Percentiles rank a stretch among this genome's conserved stretches.
Evolutionary conservation across 2,329 filamentous ascomycete genomes (phyloP).

Genomic region (Calonectria honghensis): DNA sequence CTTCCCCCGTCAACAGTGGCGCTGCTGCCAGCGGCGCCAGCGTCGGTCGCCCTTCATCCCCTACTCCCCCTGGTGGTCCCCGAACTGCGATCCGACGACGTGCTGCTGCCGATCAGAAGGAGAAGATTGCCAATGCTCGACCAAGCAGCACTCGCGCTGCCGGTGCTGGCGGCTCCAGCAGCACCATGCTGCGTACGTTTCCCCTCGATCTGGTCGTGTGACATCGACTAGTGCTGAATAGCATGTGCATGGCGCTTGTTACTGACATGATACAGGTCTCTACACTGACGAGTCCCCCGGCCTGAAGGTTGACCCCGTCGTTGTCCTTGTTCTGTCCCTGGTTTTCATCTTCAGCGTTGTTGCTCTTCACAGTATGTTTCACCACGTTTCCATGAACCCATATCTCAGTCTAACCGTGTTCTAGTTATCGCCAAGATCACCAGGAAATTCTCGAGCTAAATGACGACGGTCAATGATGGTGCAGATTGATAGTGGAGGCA

Average conservation of each 20-base stretch:
- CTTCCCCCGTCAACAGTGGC: slow-evolving; percentile 75
- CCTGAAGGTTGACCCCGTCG: slow-evolving; percentile 97
- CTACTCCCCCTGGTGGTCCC: slow-evolving; percentile 92
- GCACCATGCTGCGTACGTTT: slow-evolving; percentile 96
- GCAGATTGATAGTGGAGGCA: slow-evolving; percentile 29
- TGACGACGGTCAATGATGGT: slow-evolving; percentile 38
- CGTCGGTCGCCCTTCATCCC: slow-evolving; percentile 87
- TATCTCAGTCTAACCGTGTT: slow-evolving; percentile 47
- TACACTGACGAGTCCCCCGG: slow-evolving; percentile 99
- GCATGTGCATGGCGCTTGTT: slow-evolving; percentile 24
- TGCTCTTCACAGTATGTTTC: slow-evolving; percentile 90
- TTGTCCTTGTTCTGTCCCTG: slow-evolving; percentile 95
- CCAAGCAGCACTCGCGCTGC: slow-evolving; percentile 95
- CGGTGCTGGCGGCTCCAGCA: slow-evolving; percentile 95
- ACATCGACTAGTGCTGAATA: slow-evolving; percentile 4
- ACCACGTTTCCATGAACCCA: not conserved
- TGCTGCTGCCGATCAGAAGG: slow-evolving; percentile 97
- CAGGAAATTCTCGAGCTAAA: slow-evolving; percentile 85
- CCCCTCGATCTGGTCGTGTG: slow-evolving; percentile 33
- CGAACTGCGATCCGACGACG: slow-evolving; percentile 96
- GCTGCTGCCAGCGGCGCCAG: slow-evolving; percentile 80
- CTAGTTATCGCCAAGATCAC: slow-evolving; percentile 96
- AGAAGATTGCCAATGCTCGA: slow-evolving; percentile 94
- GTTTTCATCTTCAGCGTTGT: slow-evolving; percentile 99
- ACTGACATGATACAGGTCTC: slow-evolving; percentile 76